phyloP scores from a whole-genome alignment of 192 early-diverging fungal species.

The Umbelopsis sp. region DNA sequence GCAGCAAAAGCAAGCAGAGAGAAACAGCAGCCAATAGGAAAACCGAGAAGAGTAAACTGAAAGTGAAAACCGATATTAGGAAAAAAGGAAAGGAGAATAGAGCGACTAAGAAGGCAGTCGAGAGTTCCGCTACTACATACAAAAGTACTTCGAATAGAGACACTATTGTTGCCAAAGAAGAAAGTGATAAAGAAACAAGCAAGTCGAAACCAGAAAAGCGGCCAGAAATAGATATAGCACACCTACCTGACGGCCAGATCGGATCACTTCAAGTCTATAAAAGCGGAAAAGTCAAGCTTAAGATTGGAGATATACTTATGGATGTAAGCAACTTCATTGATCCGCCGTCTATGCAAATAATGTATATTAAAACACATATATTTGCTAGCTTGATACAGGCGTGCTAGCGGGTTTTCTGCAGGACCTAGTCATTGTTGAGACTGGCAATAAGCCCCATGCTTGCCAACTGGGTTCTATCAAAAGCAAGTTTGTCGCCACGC shows the following conservation, averaged over 20 bases:
- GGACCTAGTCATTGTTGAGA: conserved; percentile 60
- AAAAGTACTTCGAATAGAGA: neutral
- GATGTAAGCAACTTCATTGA: conserved; percentile 42
- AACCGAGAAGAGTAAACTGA: neutral
- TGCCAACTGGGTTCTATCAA: conserved; percentile 57
- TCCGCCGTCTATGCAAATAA: neutral
- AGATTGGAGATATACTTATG: conserved; percentile 59
- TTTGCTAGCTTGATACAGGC: conserved; percentile 27
- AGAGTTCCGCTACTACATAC: neutral
- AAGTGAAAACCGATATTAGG: neutral
- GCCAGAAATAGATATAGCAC: neutral
- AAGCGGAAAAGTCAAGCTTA: conserved; percentile 67
- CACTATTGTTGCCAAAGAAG: neutral
- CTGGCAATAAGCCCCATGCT: conserved; percentile 49
- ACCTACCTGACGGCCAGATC: conserved; percentile 53
- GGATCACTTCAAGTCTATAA: conserved; percentile 64
- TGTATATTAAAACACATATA: neutral
- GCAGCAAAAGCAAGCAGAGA: neutral
- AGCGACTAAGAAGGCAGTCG: neutral
- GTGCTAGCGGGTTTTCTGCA: conserved; percentile 60
- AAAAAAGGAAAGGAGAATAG: conserved; percentile 6
- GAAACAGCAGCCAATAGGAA: neutral
- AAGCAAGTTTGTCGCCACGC: conserved; percentile 61
- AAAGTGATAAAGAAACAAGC: neutral
- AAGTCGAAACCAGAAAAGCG: neutral